Percentiles rank a stretch among this genome's conserved stretches.
These are phyloP conservation scores for Arachnomyces sp. DNA, from an alignment of 2,329 filamentous ascomycete genomes.

Conservation along the genomic window DNA sequence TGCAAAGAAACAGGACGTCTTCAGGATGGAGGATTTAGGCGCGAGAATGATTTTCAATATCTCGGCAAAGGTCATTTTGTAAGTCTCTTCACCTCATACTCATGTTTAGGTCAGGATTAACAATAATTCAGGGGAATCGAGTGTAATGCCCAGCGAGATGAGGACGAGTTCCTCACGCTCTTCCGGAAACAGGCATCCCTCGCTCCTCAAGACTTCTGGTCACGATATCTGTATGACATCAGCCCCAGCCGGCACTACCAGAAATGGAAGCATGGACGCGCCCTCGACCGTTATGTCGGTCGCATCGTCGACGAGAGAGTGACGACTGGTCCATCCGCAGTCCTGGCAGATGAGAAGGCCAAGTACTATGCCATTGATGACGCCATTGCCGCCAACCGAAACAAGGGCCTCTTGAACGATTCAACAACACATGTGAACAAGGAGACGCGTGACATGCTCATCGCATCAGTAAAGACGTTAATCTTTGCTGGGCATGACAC, in stretches of 20 bases:
- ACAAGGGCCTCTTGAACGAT: constrained; percentile 3
- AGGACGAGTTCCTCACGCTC: constrained; percentile 26
- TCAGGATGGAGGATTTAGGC: constrained; percentile 9
- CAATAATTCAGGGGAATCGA: constrained; percentile 8
- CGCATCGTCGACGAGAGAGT: constrained; percentile 11
- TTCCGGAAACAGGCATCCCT: constrained; percentile 20
- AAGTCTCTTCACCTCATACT: neutral
- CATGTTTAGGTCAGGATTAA: neutral
- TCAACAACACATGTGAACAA: constrained; percentile 5
- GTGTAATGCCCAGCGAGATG: constrained; percentile 21
- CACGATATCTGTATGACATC: no score
- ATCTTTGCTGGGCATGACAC: constrained; percentile 30
- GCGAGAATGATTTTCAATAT: constrained; percentile 12
- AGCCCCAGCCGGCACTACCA: constrained; percentile 13
- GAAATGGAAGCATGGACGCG: constrained; percentile 20
- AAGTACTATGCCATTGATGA: constrained; percentile 10
- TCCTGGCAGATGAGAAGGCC: constrained; percentile 5
- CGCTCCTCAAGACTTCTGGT: neutral
- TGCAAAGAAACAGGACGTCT: constrained; percentile 5
- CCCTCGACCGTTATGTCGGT: constrained; percentile 13
- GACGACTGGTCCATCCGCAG: constrained; percentile 4
- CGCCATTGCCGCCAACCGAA: constrained; percentile 9
- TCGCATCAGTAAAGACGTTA: constrained; percentile 29
- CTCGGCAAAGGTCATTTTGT: constrained; percentile 9
- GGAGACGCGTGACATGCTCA: constrained; percentile 8